These are phyloP conservation scores for Dendrobium officinale DNA, from an alignment of 106 monocot genomes.

Conservation along the genomic window DNA sequence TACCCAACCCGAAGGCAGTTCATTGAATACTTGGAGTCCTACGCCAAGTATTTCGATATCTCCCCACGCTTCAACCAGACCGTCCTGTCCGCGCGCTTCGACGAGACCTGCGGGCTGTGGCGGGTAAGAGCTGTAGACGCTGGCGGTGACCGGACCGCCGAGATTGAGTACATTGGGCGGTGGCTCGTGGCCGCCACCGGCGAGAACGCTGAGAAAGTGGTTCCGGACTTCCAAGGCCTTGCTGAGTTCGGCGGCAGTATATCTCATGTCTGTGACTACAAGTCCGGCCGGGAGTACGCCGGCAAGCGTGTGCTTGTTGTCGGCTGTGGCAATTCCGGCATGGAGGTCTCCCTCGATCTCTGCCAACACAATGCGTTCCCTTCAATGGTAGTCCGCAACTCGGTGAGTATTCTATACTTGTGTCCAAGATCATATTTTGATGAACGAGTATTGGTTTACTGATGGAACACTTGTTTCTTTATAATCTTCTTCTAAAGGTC, in stretches of 20 bases:
- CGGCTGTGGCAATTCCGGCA: constrained; percentile 63
- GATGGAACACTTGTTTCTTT: neutral
- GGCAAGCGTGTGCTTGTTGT: constrained; percentile 55
- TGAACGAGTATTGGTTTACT: too few species aligned
- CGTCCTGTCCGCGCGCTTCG: constrained; percentile 21
- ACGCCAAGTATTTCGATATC: constrained; percentile 27
- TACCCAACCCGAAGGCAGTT: constrained; percentile 32
- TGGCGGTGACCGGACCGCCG: constrained; percentile 6
- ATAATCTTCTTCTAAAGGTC: constrained; percentile 11
- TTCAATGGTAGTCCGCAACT: constrained; percentile 52
- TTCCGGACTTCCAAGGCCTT: constrained; percentile 35
- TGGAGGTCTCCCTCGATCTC: constrained; percentile 66
- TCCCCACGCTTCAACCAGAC: constrained; percentile 31
- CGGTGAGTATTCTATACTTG: constrained; percentile 23
- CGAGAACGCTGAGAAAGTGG: constrained; percentile 50
- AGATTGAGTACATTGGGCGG: constrained; percentile 45
- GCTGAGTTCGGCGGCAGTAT: constrained; percentile 22
- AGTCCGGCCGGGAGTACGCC: constrained; percentile 27
- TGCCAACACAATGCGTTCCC: constrained; percentile 43
- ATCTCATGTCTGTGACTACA: constrained; percentile 41
- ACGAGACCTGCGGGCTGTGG: constrained; percentile 36
- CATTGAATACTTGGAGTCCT: constrained; percentile 34
- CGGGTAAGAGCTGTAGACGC: constrained; percentile 15
- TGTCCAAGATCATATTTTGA: neutral
- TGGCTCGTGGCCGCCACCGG: constrained; percentile 62